These are phyloP conservation scores for Mycosphaerella sp. DNA, from an alignment of 2,329 filamentous ascomycete species.

Conservation along the genomic window DNA sequence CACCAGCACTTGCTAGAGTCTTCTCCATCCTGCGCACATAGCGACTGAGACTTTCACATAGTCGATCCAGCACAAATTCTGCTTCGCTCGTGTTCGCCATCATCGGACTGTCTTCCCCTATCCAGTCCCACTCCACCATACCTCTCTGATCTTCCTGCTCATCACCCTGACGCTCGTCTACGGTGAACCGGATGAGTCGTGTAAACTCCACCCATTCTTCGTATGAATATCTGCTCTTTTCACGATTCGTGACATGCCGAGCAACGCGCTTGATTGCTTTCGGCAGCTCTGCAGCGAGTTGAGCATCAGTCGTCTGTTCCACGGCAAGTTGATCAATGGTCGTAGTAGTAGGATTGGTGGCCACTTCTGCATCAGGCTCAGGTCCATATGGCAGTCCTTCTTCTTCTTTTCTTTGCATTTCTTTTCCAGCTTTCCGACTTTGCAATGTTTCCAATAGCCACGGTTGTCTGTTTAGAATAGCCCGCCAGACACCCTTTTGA, in stretches of 20 bases:
- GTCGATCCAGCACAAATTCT: constrained; percentile 59
- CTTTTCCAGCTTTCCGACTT: constrained; percentile 28
- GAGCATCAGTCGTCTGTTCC: constrained; percentile 47
- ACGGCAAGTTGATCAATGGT: constrained; percentile 41
- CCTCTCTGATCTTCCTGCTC: constrained; percentile 51
- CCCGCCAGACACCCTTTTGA: constrained; percentile 50
- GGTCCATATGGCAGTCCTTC: constrained; percentile 43
- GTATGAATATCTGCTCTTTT: constrained; percentile 64
- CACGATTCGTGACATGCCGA: constrained; percentile 53
- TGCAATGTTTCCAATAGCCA: constrained; percentile 37
- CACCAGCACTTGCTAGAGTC: background rate
- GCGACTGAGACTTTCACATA: constrained; percentile 57
- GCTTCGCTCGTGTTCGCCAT: constrained; percentile 56
- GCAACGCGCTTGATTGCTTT: constrained; percentile 63
- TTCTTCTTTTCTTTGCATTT: constrained; percentile 37
- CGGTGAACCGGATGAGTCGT: constrained; percentile 58
- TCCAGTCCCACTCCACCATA: constrained; percentile 64
- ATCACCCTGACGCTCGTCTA: constrained; percentile 17
- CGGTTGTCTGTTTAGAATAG: constrained; percentile 46
- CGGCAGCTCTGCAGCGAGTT: constrained; percentile 57
- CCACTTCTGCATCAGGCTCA: constrained; percentile 23
- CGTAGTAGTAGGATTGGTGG: constrained; percentile 17
- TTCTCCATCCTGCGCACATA: constrained; percentile 32
- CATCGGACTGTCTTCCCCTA: constrained; percentile 62
- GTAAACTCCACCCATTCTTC: constrained; percentile 85